phyloP scores from a whole-genome alignment of 2,329 filamentous ascomycete genomes.

The Anthostomella pinea region DNA sequence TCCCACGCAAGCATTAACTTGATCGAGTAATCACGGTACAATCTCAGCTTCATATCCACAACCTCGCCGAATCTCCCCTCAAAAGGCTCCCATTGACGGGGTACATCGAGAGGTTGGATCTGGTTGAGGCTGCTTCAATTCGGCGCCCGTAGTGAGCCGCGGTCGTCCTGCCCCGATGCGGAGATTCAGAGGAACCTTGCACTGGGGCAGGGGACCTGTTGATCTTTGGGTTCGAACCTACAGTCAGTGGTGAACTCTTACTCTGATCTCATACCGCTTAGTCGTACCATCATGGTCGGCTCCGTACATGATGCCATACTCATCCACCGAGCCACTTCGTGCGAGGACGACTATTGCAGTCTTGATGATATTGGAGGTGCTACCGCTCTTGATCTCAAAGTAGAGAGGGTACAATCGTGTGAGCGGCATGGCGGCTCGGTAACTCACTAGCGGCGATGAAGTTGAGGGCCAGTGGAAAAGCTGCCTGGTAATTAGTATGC shows the following conservation, averaged over 20 bases:
- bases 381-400: conserved; percentile 60
- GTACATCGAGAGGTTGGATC: conserved; percentile 50
- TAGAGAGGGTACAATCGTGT: conserved; percentile 27
- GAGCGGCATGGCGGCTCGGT: conserved; percentile 34
- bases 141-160: conserved; percentile 85
- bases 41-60: conserved; percentile 77
- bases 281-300: background rate
- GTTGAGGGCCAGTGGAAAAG: conserved; percentile 77
- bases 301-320: conserved; percentile 2
- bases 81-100: conserved; percentile 6
- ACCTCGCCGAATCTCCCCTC: conserved; percentile 37
- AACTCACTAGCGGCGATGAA: conserved; percentile 92
- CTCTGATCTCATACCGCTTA: conserved; percentile 18
- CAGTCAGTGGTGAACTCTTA: conserved; percentile 31
- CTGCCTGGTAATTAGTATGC: conserved; percentile 46
- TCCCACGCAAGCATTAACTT: conserved; percentile 99
- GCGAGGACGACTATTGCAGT: conserved; percentile 1
- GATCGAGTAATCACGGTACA: conserved; percentile 95
- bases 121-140: conserved; percentile 47
- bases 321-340: no score
- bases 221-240: conserved; percentile 46
- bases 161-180: conserved; percentile 35
- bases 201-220: conserved; percentile 30
- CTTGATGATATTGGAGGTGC: conserved; percentile 37
- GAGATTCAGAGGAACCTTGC: conserved; percentile 5